These are phyloP conservation scores for Endogone sp. DNA, from an alignment of 192 early-diverging fungal genomes.

Conservation along the genomic window DNA sequence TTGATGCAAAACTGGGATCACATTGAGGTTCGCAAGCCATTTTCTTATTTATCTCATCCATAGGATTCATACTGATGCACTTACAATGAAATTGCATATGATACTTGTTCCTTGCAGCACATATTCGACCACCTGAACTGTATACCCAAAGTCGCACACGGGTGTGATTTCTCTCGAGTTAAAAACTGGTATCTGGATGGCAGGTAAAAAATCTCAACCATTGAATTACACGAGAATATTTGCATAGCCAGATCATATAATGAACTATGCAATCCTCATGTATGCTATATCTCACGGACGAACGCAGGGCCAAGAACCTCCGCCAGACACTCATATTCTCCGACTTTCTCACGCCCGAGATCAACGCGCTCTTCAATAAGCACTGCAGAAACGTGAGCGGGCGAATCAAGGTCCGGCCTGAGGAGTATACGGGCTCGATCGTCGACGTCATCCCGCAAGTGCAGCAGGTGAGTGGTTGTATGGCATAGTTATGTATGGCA, in stretches of 20 bases:
- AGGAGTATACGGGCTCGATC: constrained; percentile 61
- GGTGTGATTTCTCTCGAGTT: constrained; percentile 93
- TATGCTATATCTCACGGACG: background rate
- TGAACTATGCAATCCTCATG: background rate
- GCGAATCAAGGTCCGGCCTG: constrained; percentile 60
- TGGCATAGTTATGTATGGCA: no score
- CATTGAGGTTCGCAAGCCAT: constrained; percentile 49
- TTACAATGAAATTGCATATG: background rate
- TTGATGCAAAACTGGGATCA: constrained; percentile 99
- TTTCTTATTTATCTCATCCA: background rate
- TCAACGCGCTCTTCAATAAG: constrained; percentile 85
- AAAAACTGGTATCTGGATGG: constrained; percentile 85
- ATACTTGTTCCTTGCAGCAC: constrained; percentile 40
- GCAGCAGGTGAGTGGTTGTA: constrained; percentile 56
- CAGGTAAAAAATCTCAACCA: constrained; percentile 23
- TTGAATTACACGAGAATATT: background rate
- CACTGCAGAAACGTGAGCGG: constrained; percentile 61
- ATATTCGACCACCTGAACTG: constrained; percentile 81
- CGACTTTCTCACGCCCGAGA: constrained; percentile 81
- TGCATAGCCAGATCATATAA: background rate
- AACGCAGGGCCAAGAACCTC: constrained; percentile 63
- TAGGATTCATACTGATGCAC: no score
- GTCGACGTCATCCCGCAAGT: constrained; percentile 75
- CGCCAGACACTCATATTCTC: constrained; percentile 89
- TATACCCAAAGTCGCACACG: constrained; percentile 89